Conservation (phyloP, 73 alveolate genomes). For the Vitrella brassicaformis region DNA sequence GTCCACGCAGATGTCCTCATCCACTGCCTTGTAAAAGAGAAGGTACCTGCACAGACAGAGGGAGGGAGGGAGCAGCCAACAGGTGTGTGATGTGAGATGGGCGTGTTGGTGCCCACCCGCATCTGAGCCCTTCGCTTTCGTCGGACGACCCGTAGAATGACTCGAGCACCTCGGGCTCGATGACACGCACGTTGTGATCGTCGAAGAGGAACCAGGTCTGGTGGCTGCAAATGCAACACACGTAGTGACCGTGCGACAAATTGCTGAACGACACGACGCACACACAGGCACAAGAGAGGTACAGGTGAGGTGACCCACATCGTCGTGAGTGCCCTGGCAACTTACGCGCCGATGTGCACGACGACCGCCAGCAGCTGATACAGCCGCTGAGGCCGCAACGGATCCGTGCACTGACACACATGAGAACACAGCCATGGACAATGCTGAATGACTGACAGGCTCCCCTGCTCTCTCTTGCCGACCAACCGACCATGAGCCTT, state of each 20-base stretch:
- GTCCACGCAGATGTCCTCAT: too few relatives aligned
- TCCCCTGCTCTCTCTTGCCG: too few relatives aligned
- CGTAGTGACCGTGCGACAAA: background rate
- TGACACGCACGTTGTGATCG: background rate
- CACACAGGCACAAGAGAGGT: too few relatives aligned
- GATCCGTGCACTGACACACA: too few relatives aligned
- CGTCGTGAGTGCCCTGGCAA: background rate
- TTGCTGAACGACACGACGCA: background rate
- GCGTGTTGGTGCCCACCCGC: too few relatives aligned
- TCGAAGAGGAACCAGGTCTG: background rate
- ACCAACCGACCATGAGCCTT: slow-evolving; percentile 1
- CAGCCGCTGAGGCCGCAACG: background rate
- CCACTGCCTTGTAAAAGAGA: too few relatives aligned
- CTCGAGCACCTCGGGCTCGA: background rate
- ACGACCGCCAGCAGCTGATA: background rate
- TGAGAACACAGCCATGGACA: too few relatives aligned
- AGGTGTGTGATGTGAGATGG: too few relatives aligned
- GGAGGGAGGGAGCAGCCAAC: too few relatives aligned
- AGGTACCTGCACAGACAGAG: too few relatives aligned
- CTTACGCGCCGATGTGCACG: background rate
- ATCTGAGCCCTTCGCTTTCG: background rate
- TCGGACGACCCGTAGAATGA: background rate
- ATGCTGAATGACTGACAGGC: too few relatives aligned
- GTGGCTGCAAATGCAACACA: background rate
- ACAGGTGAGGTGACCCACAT: background rate